Evolutionary conservation across 2,329 filamentous ascomycete genomes (phyloP), one percentile per base, ranked within the genome.

Genomic region (Diaporthe aspalathi): DNA sequence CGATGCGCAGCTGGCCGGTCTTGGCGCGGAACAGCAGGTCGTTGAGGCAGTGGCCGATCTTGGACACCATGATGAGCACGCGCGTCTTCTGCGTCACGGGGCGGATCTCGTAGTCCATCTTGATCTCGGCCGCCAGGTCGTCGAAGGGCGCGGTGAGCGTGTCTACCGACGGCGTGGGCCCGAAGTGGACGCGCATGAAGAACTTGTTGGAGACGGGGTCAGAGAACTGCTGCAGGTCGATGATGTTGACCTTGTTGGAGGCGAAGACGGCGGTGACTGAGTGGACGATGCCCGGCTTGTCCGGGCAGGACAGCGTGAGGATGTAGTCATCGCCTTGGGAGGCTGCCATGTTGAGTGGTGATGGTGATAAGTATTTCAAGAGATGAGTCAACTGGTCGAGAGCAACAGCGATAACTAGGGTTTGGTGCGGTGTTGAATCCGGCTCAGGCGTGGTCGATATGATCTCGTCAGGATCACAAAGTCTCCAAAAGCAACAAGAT

Each of bases 101-200:
- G 17, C 90, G 87, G 76, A 96, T 87, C 76, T 93, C 87, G 83
- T 92, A 94, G 76, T 90, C 85, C 90, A 94, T 92, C 71, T 85
- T 78, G 82, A 94, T 88, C 32, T 90, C 85, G 66, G 83, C 76
- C 3, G 91, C 91, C 67, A 94, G 89, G 52, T 85, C 81, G 35
- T 84, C 82, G 76, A 95, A 91, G 8, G 88, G 86, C 70, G 79
- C 80, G 9, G 78, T 80, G 60, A 94, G 83, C 74, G 87, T 82
- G 24, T 84, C 84, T 62, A 84, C 88, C 73, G 82, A 85, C 47
- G 85, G 80, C 7, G 85, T 85, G 72, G 92, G 88, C 12, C 90
- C 91, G 77, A 95, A 95, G 81, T 95, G 93, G 76, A 95, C 92
- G 79, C 93, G 89, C 93, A 96, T 95, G 84, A 96, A 96, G 85